Evolutionary conservation across 2,329 filamentous ascomycete genomes (phyloP), one percentile per base, ranked within the genome.

Genomic region (Bretziella fagacearum): DNA sequence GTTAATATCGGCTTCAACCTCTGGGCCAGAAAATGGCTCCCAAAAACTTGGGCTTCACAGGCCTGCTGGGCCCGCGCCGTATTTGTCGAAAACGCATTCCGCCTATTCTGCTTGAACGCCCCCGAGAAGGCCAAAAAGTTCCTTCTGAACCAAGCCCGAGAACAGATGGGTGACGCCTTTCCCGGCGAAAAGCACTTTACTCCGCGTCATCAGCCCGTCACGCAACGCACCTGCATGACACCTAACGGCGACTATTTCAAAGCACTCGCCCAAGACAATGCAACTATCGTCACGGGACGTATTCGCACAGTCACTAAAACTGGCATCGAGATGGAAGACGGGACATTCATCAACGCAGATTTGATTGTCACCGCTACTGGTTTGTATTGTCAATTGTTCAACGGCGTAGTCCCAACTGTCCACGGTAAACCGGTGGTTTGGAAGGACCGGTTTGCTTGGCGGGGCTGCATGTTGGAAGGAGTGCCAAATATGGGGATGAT

Each of bases 221-320:
- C 85, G 47, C 84, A 93, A 59, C 74, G 85, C 0, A 63, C 91
- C 6, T 91, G 84, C 55, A 64, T 84, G 51, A 78, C 62, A 15
- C 70, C 69, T 0, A 65, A 71, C 43, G 70, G 66, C 7, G 73
- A 77, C 54, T 77, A 77, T 55, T 76, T 68, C 59, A 57, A 65
- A 39, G 63, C 68, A 0, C 53, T 76, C 2, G 62, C 63, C 43
- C 58, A 56, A 1, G 60, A 62, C 1, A 70, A 70, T 47, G 60
- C 62, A 1, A 58, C 65, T 26, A 56, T 76, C 2, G 64, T 70
- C 1, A 76, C 73, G 0, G 71, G 68, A 46, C 62, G 58, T 1
- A 73, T 79, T 53, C 62, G 68, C 17, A 66, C 61, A 0, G 65
- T 75, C 2, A 72, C 67, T 0, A 54, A 61, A 2, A 60, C 62